These are phyloP conservation scores for Diplodia scrobiculata DNA, from an alignment of 2,329 filamentous ascomycete genomes.

Conservation along the genomic window DNA sequence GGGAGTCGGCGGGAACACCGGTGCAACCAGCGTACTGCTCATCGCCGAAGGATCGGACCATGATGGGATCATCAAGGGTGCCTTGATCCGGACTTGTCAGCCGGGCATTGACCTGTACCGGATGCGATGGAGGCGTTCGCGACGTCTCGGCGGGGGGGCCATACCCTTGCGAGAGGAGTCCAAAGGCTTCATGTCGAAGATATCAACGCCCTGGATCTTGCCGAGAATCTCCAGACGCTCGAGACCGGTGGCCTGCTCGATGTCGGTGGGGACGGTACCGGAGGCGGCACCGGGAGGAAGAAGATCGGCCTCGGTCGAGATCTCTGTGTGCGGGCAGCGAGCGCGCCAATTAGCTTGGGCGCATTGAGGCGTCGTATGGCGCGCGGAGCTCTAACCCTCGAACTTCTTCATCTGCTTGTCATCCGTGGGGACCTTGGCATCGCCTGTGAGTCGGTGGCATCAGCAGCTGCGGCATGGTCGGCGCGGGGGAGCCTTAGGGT, in stretches of 20 bases:
- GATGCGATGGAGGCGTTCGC: slow-evolving; percentile 2
- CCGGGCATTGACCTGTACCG: slow-evolving; percentile 2
- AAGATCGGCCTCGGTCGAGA: slow-evolving; percentile 81
- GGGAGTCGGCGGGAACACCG: slow-evolving; percentile 87
- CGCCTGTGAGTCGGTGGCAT: slow-evolving; percentile 38
- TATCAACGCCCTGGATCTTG: slow-evolving; percentile 97
- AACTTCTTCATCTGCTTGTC: slow-evolving; percentile 50
- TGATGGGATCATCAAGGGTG: slow-evolving; percentile 82
- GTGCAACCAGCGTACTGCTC: slow-evolving; percentile 98
- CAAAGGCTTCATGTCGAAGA: slow-evolving; percentile 98
- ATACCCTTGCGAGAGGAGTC: slow-evolving; percentile 85
- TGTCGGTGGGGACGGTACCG: slow-evolving; percentile 86
- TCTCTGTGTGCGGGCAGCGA: slow-evolving; percentile 60
- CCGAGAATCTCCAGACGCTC: slow-evolving; percentile 98
- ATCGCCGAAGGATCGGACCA: slow-evolving; percentile 86
- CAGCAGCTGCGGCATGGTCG: slow-evolving; percentile 41
- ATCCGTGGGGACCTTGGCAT: slow-evolving; percentile 43
- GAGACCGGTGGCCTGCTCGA: slow-evolving; percentile 94
- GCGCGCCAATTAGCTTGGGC: slow-evolving; percentile 36
- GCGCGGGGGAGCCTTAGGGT: slow-evolving; percentile 33
- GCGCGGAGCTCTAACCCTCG: slow-evolving; percentile 44
- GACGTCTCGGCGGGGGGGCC: slow-evolving; percentile 33
- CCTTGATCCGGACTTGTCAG: slow-evolving; percentile 53
- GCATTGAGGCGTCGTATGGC: slow-evolving; percentile 29
- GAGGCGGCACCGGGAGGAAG: slow-evolving; percentile 76